A percentile compares a stretch with the other conserved stretches of the same genome.
phyloP scores from a whole-genome alignment of 441 rosid species.

The Brassica hybrid region DNA sequence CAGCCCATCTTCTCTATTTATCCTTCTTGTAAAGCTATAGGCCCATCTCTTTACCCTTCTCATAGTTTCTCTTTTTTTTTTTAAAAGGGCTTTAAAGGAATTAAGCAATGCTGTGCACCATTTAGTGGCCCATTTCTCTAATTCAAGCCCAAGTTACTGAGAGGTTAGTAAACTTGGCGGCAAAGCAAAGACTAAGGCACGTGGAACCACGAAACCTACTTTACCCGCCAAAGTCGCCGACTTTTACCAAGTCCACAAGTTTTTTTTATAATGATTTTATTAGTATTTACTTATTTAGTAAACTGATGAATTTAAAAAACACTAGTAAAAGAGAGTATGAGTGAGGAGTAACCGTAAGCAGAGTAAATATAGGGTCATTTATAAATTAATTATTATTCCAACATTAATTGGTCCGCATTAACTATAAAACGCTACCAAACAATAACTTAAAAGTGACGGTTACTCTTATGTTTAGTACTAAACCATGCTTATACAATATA shows the following conservation, averaged over 20 bases:
- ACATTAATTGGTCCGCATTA: slow-evolving; percentile 8
- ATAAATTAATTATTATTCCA: slow-evolving; percentile 7
- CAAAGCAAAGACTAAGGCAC: slow-evolving; percentile 30
- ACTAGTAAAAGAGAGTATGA: slow-evolving; percentile 3
- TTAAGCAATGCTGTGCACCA: background rate
- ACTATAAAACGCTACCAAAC: slow-evolving; percentile 9
- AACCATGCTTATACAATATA: slow-evolving; percentile 6
- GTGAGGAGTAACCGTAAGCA: slow-evolving; percentile 28
- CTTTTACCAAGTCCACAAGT: slow-evolving; percentile 39
- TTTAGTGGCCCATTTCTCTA: background rate
- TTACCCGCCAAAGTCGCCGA: slow-evolving; percentile 36
- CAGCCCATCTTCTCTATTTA: too few relatives aligned
- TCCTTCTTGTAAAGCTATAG: too few relatives aligned
- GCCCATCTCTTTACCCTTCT: too few relatives aligned
- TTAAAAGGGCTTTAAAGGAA: background rate
- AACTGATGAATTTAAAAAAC: background rate
- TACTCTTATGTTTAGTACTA: slow-evolving; percentile 28
- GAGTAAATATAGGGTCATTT: slow-evolving; percentile 21
- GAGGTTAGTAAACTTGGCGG: slow-evolving; percentile 35
- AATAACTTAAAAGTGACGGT: slow-evolving; percentile 25
- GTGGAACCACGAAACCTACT: slow-evolving; percentile 24
- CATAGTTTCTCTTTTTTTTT: too few relatives aligned
- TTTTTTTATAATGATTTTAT: background rate
- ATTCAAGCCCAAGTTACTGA: background rate
- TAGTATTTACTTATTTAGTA: background rate